phyloP scores from a whole-genome alignment of 805 yeast species.

The Komagataella ulmi region DNA sequence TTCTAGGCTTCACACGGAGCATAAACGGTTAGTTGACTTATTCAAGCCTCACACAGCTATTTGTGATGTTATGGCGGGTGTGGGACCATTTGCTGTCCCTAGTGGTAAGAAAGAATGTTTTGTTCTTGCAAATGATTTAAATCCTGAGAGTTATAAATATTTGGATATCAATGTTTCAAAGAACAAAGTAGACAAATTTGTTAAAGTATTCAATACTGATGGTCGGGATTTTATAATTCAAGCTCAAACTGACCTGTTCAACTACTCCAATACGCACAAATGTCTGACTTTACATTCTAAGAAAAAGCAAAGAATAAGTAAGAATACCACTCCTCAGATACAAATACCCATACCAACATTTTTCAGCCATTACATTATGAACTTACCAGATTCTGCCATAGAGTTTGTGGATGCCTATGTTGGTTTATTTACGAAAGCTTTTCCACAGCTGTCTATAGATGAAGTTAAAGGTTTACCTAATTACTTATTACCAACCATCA shows the following conservation, averaged over 20 bases:
- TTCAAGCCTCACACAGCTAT: constrained; percentile 57
- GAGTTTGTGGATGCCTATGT: constrained; percentile 66
- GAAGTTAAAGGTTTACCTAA: constrained; percentile 24
- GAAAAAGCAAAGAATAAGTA: constrained; percentile 16
- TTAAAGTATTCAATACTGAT: constrained; percentile 56
- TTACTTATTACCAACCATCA: constrained; percentile 58
- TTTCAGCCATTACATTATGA: constrained; percentile 79
- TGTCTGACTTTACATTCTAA: constrained; percentile 34
- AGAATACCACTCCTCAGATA: constrained; percentile 9
- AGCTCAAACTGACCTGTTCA: constrained; percentile 23
- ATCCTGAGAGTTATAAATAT: constrained; percentile 73
- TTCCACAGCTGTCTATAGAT: constrained; percentile 20
- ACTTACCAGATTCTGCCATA: constrained; percentile 86
- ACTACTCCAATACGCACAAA: constrained; percentile 2
- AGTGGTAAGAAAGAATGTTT: constrained; percentile 76
- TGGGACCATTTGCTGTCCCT: constrained; percentile 96
- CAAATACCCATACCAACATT: constrained; percentile 33
- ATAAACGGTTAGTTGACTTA: constrained; percentile 56
- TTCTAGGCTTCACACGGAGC: constrained; percentile 88
- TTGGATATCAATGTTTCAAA: constrained; percentile 46
- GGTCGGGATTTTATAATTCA: constrained; percentile 69
- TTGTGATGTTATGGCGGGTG: constrained; percentile 96
- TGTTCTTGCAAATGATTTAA: constrained; percentile 86
- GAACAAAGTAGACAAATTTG: constrained; percentile 52
- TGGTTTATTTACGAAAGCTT: constrained; percentile 46